A percentile compares a stretch with the other conserved stretches of the same genome.
Conservation (phyloP, 1,284 basidiomycete species). For the Wallemia ichthyophaga region DNA sequence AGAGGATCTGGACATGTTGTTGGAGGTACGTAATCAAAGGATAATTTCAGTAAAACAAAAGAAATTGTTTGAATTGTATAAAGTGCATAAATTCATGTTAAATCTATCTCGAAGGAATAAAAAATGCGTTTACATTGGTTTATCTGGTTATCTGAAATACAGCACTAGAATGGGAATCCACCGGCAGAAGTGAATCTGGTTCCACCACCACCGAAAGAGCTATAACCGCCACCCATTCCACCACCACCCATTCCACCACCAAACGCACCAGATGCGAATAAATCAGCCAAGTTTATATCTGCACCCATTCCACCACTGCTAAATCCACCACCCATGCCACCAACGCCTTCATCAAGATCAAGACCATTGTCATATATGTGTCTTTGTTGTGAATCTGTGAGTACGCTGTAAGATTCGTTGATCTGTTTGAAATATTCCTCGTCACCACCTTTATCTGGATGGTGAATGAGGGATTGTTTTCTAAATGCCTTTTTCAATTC, state of each 20-base stretch:
- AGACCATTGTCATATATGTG: not conserved
- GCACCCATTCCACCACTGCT: not conserved
- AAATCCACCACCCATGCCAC: not conserved
- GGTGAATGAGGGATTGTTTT: constrained; percentile 42
- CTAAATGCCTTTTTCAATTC: constrained; percentile 58
- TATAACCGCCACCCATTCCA: not conserved
- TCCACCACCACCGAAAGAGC: not conserved
- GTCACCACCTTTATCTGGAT: constrained; percentile 44
- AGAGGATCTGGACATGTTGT: constrained; percentile 6
- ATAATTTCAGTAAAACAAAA: too few relatives aligned
- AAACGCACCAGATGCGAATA: constrained; percentile 1
- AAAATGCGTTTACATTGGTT: too few relatives aligned
- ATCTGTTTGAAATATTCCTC: constrained; percentile 50
- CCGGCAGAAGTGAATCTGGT: not conserved
- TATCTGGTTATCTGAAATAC: too few relatives aligned
- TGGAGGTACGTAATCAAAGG: constrained; percentile 2
- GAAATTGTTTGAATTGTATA: too few relatives aligned
- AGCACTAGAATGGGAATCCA: not conserved
- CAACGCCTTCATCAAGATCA: not conserved
- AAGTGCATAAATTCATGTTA: too few relatives aligned
- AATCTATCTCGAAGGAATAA: too few relatives aligned
- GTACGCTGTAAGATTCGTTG: constrained; percentile 14
- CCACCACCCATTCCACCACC: constrained; percentile 1
- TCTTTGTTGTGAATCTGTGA: not conserved
- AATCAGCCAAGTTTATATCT: not conserved